These are phyloP conservation scores for Russula sp. DNA, from an alignment of 768 basidiomycete genomes.

Conservation along the genomic window DNA sequence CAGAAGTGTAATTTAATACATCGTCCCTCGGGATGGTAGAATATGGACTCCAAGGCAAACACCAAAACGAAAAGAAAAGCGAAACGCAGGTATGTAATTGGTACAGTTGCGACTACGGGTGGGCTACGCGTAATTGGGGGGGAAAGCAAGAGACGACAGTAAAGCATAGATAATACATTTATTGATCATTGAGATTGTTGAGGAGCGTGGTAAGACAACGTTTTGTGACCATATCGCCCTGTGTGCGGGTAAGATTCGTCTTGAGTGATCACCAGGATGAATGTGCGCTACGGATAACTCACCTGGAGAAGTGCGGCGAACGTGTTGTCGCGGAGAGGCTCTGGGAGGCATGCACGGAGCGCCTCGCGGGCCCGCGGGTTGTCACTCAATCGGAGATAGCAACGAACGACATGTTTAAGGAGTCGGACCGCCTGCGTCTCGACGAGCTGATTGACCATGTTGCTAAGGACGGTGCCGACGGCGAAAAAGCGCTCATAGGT, in stretches of 20 bases:
- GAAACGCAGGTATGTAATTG: slow-evolving; percentile 29
- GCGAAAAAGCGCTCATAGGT: slow-evolving; percentile 99
- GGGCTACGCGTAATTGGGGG: slow-evolving; percentile 14
- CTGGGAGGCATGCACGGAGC: slow-evolving; percentile 90
- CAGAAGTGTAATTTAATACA: slow-evolving; percentile 29
- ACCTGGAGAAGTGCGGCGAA: slow-evolving; percentile 91
- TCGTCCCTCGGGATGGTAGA: slow-evolving; percentile 22
- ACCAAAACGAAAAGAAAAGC: slow-evolving; percentile 3
- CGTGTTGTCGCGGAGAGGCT: slow-evolving; percentile 90
- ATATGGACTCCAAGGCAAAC: slow-evolving; percentile 23
- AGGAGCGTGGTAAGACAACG: slow-evolving; percentile 86
- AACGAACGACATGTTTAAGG: slow-evolving; percentile 96
- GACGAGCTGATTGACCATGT: slow-evolving; percentile 98
- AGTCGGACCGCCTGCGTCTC: slow-evolving; percentile 96
- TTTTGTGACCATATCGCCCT: slow-evolving; percentile 99
- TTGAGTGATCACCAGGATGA: neutral
- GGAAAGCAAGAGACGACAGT: slow-evolving; percentile 4
- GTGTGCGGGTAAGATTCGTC: neutral
- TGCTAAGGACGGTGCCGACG: slow-evolving; percentile 95
- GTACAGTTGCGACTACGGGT: slow-evolving; percentile 27
- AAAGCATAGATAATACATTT: slow-evolving; percentile 20
- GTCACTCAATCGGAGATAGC: slow-evolving; percentile 93
- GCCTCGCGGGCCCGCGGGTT: slow-evolving; percentile 96
- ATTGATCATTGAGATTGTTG: slow-evolving; percentile 73
- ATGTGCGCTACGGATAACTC: slow-evolving; percentile 26